These are phyloP conservation scores for Nemania diffusa DNA, from an alignment of 2,329 filamentous ascomycete species.

Conservation along the genomic window DNA sequence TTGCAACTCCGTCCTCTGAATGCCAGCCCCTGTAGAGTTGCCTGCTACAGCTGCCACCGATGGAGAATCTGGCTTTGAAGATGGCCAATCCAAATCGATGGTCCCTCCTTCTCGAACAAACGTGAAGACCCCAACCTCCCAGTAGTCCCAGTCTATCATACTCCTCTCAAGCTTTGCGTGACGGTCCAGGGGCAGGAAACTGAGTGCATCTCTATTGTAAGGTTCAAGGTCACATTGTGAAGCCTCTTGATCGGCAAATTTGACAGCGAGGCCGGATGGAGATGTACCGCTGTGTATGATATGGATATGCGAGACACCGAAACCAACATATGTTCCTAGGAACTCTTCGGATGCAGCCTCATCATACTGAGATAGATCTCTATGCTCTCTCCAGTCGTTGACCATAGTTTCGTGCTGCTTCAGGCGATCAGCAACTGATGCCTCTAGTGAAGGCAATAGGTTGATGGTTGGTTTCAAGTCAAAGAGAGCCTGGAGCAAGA, in stretches of 20 bases:
- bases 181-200: background rate
- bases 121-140: background rate
- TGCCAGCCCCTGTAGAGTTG: background rate
- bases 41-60: background rate
- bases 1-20: background rate
- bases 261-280: background rate
- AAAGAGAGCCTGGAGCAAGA: conserved; percentile 1
- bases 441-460: background rate
- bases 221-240: background rate
- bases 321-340: conserved; percentile 1
- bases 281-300: background rate
- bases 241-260: background rate
- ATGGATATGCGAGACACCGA: background rate
- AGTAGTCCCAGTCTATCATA: conserved; percentile 1
- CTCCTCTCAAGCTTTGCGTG: background rate
- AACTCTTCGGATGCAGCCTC: background rate
- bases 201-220: background rate
- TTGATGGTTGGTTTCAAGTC: background rate
- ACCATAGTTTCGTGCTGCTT: background rate
- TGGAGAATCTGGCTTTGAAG: background rate
- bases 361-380: background rate
- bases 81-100: background rate
- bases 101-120: background rate
- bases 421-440: background rate
- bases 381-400: background rate